These are phyloP conservation scores for Paracamarosporium sp. DNA, from an alignment of 2,329 filamentous ascomycete genomes.

Conservation along the genomic window DNA sequence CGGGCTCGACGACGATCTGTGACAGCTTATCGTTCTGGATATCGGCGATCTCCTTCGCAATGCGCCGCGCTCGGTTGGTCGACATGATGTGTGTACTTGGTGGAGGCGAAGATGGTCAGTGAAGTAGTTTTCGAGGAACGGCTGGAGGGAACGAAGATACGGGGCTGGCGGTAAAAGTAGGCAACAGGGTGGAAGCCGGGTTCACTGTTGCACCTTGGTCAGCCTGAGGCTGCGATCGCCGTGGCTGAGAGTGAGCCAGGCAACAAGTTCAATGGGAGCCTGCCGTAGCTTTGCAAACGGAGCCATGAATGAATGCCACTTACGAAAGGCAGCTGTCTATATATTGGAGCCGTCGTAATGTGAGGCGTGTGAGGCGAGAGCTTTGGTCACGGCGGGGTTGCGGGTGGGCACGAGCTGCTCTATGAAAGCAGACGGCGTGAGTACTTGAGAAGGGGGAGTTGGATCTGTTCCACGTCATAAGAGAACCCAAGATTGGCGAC, in stretches of 20 bases:
- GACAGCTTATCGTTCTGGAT: slow-evolving; percentile 78
- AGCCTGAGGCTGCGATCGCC: slow-evolving; percentile 33
- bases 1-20: slow-evolving; percentile 73
- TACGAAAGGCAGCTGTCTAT: neutral
- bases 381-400: slow-evolving; percentile 19
- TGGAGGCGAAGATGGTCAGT: neutral
- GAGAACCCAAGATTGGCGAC: neutral
- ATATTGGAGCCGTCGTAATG: neutral
- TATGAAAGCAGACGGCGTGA: neutral
- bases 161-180: slow-evolving; percentile 18
- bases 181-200: slow-evolving; percentile 19
- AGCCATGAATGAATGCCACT: neutral
- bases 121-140: neutral
- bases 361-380: slow-evolving; percentile 15
- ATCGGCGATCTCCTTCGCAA: slow-evolving; percentile 79
- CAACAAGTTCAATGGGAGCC: neutral
- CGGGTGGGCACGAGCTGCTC: neutral
- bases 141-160: slow-evolving; percentile 6
- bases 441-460: neutral
- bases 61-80: slow-evolving; percentile 64
- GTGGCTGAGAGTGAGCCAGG: slow-evolving; percentile 21
- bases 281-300: neutral
- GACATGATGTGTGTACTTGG: slow-evolving; percentile 51
- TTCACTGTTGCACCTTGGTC: slow-evolving; percentile 16
- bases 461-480: neutral